Percentiles rank a stretch among this genome's conserved stretches.
phyloP scores from a whole-genome alignment of 1,284 basidiomycete genomes.

The Tetrapyrgos nigripes region DNA sequence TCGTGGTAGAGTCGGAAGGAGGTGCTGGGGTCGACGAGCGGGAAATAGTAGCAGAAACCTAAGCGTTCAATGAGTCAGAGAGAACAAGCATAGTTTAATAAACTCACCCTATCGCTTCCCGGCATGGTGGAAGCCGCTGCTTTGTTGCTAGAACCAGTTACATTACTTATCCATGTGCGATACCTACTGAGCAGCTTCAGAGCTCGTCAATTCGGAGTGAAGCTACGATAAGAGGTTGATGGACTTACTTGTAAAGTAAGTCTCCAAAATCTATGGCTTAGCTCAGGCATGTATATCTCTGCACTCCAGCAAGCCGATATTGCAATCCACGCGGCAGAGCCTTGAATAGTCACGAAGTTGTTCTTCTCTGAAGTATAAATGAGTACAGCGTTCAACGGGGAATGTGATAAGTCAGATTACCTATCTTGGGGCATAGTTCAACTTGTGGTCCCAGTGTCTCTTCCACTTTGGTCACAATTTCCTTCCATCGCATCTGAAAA shows the following conservation, averaged over 20 bases:
- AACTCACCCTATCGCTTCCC: constrained; percentile 31
- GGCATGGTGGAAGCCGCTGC: constrained; percentile 12
- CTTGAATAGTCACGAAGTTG: constrained; percentile 66
- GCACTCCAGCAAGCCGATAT: constrained; percentile 84
- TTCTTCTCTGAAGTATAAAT: constrained; percentile 27
- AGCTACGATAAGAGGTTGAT: constrained; percentile 15
- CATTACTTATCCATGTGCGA: constrained; percentile 71
- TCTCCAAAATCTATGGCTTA: constrained; percentile 87
- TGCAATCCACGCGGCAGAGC: constrained; percentile 74
- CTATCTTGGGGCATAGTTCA: constrained; percentile 46
- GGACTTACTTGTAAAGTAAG: constrained; percentile 80
- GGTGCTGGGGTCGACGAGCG: constrained; percentile 60
- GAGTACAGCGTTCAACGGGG: not conserved
- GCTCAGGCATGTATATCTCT: constrained; percentile 83
- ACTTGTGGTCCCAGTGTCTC: constrained; percentile 59
- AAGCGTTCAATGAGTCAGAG: not conserved
- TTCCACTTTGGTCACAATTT: constrained; percentile 83
- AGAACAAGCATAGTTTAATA: not conserved
- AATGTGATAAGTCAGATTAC: constrained; percentile 30
- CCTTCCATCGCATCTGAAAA: constrained; percentile 98
- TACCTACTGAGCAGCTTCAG: constrained; percentile 80
- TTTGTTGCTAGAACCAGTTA: constrained; percentile 47
- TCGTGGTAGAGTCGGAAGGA: constrained; percentile 50
- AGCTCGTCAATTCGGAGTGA: not conserved
- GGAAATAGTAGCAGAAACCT: constrained; percentile 19